Base-by-base conservation (phyloP, 176 grass and related monocot genomes). In the Aechmea fasciata region DNA sequence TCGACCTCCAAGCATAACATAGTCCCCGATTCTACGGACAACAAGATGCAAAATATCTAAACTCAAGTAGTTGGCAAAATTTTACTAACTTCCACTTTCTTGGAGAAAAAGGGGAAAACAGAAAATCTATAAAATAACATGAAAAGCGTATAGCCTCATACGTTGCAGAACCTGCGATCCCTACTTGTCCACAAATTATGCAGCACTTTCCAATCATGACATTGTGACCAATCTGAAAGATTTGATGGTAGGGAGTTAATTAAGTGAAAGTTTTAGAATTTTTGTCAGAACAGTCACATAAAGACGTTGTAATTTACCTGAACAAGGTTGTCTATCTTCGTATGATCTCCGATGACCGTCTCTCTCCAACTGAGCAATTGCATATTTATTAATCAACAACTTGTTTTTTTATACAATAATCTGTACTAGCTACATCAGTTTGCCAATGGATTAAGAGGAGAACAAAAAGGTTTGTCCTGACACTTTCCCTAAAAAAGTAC, bases 261-360 rank as follows among this genome's bases (percentile, higher is more conserved):
- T 29, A 41, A 13, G 57, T 11, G 9, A 66, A 52, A 57, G 68
- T 23, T 28, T 24, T 12, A 50, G 68, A 11, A 19, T 28, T 62
- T 49, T 48, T 69, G 51, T 53, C 7, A 67, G 13, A 47, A 62
- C 26, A 22, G 10, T 55, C 66, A 51, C 65, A 67, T 49, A 19
- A 61, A 47, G 9, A 11, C 11, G 48, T 11, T 69, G 17, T 47
- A 65, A 25, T 17, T 19, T 66, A 97, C 93, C 84, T 97, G 89
- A 65, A 92, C 93, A 26, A 97, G 82, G 83, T 97, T 97, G 72
- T 97, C 93, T 81, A 97, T 86, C 73, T 97, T 97, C 18, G 86
- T 97, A 69, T 87, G 73, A 84, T 92, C 73, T 78, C 89, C 89
- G 51, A 97, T 85, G 10, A 85, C 20, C 49, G 86, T 92, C 51